phyloP scores from a whole-genome alignment of 179 eudicot genomes.

The Pouteria campechiana region DNA sequence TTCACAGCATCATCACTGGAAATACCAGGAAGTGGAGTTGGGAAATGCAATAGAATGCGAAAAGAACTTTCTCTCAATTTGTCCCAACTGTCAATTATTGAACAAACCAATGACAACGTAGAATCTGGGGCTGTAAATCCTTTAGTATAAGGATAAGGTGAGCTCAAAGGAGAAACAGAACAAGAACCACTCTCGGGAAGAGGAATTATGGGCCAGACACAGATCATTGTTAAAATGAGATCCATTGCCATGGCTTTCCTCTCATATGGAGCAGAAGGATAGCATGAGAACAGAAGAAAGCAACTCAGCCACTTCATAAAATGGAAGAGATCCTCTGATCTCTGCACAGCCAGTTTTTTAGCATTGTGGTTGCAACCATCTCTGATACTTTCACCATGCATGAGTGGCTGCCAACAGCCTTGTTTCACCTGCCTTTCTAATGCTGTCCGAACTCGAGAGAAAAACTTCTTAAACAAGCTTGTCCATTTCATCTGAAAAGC shows the following conservation, averaged over 20 bases:
- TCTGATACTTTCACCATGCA: constrained; percentile 9
- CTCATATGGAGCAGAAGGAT: constrained; percentile 98
- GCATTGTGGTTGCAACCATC: constrained; percentile 11
- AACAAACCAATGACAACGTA: constrained; percentile 75
- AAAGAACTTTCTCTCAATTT: constrained; percentile 82
- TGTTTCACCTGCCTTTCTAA: constrained; percentile 80
- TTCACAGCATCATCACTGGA: constrained; percentile 36
- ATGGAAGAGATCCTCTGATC: constrained; percentile 56
- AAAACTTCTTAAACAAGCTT: constrained; percentile 86
- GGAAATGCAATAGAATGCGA: constrained; percentile 63
- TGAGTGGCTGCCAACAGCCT: constrained; percentile 59
- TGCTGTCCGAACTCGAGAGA: constrained; percentile 78
- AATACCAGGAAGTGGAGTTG: constrained; percentile 91
- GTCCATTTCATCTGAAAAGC: constrained; percentile 98
- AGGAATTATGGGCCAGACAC: constrained; percentile 70
- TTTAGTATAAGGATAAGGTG: constrained; percentile 49
- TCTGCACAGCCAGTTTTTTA: constrained; percentile 18
- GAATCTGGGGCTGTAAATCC: constrained; percentile 73
- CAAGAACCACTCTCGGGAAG: constrained; percentile 22
- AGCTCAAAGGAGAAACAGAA: constrained; percentile 19
- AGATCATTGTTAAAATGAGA: constrained; percentile 66
- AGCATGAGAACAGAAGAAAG: constrained; percentile 82
- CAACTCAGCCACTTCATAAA: constrained; percentile 91
- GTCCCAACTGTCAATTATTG: constrained; percentile 98
- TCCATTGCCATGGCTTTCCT: constrained; percentile 98